Evolutionary conservation across 2,329 filamentous ascomycete genomes (phyloP).

Genomic region (Ciborinia camelliae): DNA sequence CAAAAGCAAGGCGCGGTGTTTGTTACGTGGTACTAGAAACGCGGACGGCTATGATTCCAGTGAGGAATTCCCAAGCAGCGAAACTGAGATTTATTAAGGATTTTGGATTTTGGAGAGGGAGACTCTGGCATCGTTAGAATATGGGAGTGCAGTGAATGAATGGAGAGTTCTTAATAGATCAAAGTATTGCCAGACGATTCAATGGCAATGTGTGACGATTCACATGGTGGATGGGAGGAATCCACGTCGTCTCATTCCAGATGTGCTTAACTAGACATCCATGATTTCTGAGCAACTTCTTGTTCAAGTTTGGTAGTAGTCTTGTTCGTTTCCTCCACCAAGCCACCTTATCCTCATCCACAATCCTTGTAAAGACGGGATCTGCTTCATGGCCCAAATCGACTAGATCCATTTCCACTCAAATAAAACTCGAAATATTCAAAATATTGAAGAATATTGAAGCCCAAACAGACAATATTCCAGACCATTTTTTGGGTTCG

Average conservation of each 20-base stretch:
- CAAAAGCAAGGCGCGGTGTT: slow-evolving; percentile 50
- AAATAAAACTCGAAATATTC: neutral
- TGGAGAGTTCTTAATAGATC: slow-evolving; percentile 39
- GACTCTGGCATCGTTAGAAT: slow-evolving; percentile 22
- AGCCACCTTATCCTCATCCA: slow-evolving; percentile 40
- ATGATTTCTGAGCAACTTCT: slow-evolving; percentile 51
- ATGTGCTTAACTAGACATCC: slow-evolving; percentile 49
- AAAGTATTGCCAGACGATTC: slow-evolving; percentile 49
- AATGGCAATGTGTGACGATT: slow-evolving; percentile 54
- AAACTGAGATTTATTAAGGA: slow-evolving; percentile 47
- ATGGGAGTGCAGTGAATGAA: neutral
- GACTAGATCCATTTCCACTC: slow-evolving; percentile 1
- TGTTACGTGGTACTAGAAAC: slow-evolving; percentile 44
- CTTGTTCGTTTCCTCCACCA: slow-evolving; percentile 55
- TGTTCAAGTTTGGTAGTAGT: slow-evolving; percentile 54
- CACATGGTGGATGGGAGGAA: slow-evolving; percentile 49
- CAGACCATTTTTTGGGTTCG: slow-evolving; percentile 1
- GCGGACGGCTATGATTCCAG: slow-evolving; percentile 43
- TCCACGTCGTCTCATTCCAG: slow-evolving; percentile 49
- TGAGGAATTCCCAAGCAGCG: slow-evolving; percentile 46
- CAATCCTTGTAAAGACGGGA: slow-evolving; percentile 42
- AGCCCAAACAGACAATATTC: neutral
- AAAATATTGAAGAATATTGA: neutral
- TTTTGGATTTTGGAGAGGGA: slow-evolving; percentile 50
- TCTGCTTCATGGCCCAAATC: slow-evolving; percentile 30